Base-by-base conservation (phyloP, 768 basidiomycete genomes). In the Boletus tomentosulus region DNA sequence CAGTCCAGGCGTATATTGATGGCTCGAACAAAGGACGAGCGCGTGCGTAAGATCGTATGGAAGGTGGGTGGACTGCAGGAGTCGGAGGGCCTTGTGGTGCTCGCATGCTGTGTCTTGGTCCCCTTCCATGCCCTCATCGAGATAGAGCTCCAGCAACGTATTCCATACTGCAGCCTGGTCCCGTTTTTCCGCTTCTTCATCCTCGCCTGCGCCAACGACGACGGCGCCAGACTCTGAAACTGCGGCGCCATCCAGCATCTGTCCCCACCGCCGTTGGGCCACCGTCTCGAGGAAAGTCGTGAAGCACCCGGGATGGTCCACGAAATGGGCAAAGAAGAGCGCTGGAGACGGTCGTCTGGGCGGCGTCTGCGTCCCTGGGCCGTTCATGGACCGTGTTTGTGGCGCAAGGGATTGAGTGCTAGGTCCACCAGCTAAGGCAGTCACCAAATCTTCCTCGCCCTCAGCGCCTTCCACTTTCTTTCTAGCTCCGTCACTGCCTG, bases 121-220 rank as follows among this genome's bases (percentile, higher is more conserved):
- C 34, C 78, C 67, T 11, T 60, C 57, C 8, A 48, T 28, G 19
- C 55, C 59, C 16, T 69, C 67, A 8, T 85, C 81, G 43, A 99
- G 79, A 67, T 98, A 98, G 11, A 99, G 79, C 71, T 99, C 96
- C 55, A 98, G 74, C 3, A 98, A 76, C 10, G 95, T 98, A 71
- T 96, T 97, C 95, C 95, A 98, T 3, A 98, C 85, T 0, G 93
- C 87, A 9, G 80, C 76, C 62, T 92, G 92, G 63, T 95, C 91
- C 9, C 69, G 68, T 61, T 74, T 76, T 56, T 89, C 88, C 0
- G 69, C 65, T 28, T 74, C 73, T 47, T 80, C 79, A 38, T 82
- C 81, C 2, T 74, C 54, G 47, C 57, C 57, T 30, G 61, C 55
- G 11, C 57, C 50, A 24, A 62, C 59, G 1, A 55, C 8, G 12